Percentiles rank a stretch among this genome's conserved stretches.
These are phyloP conservation scores for Yamadazyma tumulicola DNA, from an alignment of 805 yeast genomes.

Conservation along the genomic window DNA sequence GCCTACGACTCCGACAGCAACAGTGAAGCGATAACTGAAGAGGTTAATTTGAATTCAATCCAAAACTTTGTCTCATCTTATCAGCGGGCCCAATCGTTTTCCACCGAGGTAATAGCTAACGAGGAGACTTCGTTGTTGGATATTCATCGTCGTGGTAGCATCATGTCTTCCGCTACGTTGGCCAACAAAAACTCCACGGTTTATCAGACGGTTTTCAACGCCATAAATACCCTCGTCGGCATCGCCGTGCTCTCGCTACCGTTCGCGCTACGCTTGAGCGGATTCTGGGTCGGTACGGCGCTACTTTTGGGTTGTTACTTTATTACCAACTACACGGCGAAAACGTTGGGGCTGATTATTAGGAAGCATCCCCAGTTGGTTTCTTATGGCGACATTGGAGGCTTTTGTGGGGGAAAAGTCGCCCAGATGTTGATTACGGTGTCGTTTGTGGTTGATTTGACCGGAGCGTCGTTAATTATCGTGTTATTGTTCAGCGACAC, in stretches of 20 bases:
- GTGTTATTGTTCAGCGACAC: conserved; percentile 61
- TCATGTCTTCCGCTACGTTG: conserved; percentile 9
- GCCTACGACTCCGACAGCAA: no score
- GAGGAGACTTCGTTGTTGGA: conserved; percentile 12
- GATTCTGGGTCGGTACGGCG: conserved; percentile 55
- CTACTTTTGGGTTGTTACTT: conserved; percentile 43
- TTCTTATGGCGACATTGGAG: conserved; percentile 61
- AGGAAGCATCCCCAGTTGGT: conserved; percentile 33
- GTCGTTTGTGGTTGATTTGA: conserved; percentile 52
- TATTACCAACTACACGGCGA: conserved; percentile 53
- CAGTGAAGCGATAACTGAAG: no score
- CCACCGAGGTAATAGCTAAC: conserved; percentile 11
- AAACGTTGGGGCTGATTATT: conserved; percentile 49
- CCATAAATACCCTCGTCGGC: conserved; percentile 72
- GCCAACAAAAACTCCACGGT: conserved; percentile 47
- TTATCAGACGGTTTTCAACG: conserved; percentile 65
- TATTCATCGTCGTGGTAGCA: conserved; percentile 8
- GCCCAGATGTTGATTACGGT: conserved; percentile 43
- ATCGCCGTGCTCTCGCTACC: conserved; percentile 75
- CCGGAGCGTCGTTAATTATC: conserved; percentile 60
- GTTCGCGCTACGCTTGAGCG: conserved; percentile 62
- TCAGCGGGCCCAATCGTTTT: conserved; percentile 33
- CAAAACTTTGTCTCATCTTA: conserved; percentile 39
- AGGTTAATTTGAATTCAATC: conserved; percentile 23
- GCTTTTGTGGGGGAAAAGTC: conserved; percentile 43